These are phyloP conservation scores for Hypoxylon sp. DNA, from an alignment of 2,329 filamentous ascomycete species.

Conservation along the genomic window DNA sequence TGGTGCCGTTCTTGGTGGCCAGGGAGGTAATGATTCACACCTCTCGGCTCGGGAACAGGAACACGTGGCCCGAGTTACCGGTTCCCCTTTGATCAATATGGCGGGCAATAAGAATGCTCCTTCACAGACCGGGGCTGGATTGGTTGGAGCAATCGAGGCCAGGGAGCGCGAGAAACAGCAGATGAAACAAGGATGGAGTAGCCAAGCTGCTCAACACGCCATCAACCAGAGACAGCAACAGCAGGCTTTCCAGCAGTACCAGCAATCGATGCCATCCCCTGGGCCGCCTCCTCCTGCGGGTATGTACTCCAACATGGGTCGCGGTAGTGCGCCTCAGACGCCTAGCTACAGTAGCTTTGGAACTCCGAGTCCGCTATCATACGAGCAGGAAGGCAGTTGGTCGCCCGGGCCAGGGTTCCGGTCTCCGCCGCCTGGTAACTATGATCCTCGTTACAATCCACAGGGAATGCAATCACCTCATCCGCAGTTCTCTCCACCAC, in stretches of 20 bases:
- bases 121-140: conserved; percentile 66
- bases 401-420: conserved; percentile 44
- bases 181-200: conserved; percentile 76
- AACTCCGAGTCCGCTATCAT: conserved; percentile 48
- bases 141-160: conserved; percentile 83
- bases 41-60: conserved; percentile 91
- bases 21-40: conserved; percentile 64
- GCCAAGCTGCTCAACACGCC: conserved; percentile 78
- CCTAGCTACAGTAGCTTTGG: conserved; percentile 45
- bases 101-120: conserved; percentile 64
- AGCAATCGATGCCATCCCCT: conserved; percentile 46
- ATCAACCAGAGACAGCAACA: conserved; percentile 76
- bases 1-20: conserved; percentile 60
- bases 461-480: conserved; percentile 45
- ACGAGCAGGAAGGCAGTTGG: conserved; percentile 54
- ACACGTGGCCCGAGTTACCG: conserved; percentile 85
- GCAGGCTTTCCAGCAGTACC: conserved; percentile 56
- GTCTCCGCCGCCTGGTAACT: conserved; percentile 47
- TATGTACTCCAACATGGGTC: conserved; percentile 52
- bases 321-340: conserved; percentile 41
- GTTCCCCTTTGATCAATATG: conserved; percentile 79
- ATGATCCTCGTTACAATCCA: conserved; percentile 47
- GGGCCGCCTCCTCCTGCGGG: conserved; percentile 48
- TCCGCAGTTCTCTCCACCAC: conserved; percentile 40
- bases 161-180: conserved; percentile 82